Base-by-base conservation (phyloP, 805 yeast genomes). In the Priceomyces medius region DNA sequence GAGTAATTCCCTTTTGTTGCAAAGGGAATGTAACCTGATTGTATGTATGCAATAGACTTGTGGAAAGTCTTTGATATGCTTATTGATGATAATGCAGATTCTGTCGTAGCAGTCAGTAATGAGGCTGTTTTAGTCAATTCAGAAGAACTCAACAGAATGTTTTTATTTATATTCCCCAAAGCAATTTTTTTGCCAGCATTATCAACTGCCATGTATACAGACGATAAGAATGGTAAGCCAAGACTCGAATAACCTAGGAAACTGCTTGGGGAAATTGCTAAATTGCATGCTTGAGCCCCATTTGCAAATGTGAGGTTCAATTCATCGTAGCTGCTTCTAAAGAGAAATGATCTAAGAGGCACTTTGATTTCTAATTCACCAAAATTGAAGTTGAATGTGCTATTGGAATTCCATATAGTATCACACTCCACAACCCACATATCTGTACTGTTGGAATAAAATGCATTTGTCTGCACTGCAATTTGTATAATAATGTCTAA, bases 391-490 rank as follows among this genome's bases (percentile, higher is more conserved):
- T 73, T 68, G 7, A 85, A 41, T 0, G 73, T 61, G 1, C 87
- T 88, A 18, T 72, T 59, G 7, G 73, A 50, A 3, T 60, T 51
- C 1, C 69, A 72, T 12, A 83, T 62, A 23, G 53, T 49, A 9
- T 73, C 61, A 63, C 93, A 85, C 43, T 75, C 74, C 10, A 82
- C 81, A 12, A 83, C 51, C 91, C 91, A 85, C 13, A 72, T 52
- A 18, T 64, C 66, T 5, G 68, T 53, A 4, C 66, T 64, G 3
- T 62, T 56, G 3, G 76, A 71, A 54, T 77, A 85, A 47, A 71
- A 76, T 0, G 91, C 91, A 52, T 81, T 81, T 29, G 82, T 63
- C 59, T 85, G 90, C 19, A 84, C 68, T 0, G 90, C 88, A 21
- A 85, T 59, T 49, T 76, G 77, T 38, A 85, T 68, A 31, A 85